These are phyloP conservation scores for Cryptosporidium ryanae DNA, from an alignment of 169 alveolate species.

Conservation along the genomic window DNA sequence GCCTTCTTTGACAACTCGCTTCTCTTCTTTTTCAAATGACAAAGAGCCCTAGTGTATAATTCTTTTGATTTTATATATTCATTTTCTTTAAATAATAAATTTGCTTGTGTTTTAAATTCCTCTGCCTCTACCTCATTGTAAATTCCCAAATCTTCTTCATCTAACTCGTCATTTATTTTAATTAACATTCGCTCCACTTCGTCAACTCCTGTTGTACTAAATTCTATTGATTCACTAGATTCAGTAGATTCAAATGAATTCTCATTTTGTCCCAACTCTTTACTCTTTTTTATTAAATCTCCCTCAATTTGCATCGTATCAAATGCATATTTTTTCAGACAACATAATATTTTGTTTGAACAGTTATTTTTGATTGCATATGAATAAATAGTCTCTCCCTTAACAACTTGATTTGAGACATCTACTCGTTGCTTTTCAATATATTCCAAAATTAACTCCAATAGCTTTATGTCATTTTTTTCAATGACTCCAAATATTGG, in stretches of 20 bases:
- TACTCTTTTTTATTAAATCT: background rate
- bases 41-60: slow-evolving; percentile 43
- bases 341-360: slow-evolving; percentile 19
- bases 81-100: slow-evolving; percentile 29
- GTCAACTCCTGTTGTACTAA: background rate
- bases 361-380: slow-evolving; percentile 36
- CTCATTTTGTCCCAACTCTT: background rate
- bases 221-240: slow-evolving; percentile 1
- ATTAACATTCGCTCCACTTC: background rate
- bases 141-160: slow-evolving; percentile 7
- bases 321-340: slow-evolving; percentile 37
- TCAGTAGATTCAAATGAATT: slow-evolving; percentile 9
- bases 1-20: slow-evolving; percentile 5
- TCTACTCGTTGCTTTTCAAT: slow-evolving; percentile 34
- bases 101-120: slow-evolving; percentile 37
- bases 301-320: slow-evolving; percentile 14
- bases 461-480: slow-evolving; percentile 35
- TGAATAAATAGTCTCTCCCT: slow-evolving; percentile 40
- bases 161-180: background rate
- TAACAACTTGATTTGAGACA: slow-evolving; percentile 12
- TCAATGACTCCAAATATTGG: slow-evolving; percentile 56
- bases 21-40: slow-evolving; percentile 9
- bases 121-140: slow-evolving; percentile 38
- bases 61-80: slow-evolving; percentile 6
- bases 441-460: slow-evolving; percentile 14